Evolutionary conservation across 192 early-diverging fungal species (phyloP), one percentile per base, ranked within the genome.

Genomic region (Cladochytrium replicatum): DNA sequence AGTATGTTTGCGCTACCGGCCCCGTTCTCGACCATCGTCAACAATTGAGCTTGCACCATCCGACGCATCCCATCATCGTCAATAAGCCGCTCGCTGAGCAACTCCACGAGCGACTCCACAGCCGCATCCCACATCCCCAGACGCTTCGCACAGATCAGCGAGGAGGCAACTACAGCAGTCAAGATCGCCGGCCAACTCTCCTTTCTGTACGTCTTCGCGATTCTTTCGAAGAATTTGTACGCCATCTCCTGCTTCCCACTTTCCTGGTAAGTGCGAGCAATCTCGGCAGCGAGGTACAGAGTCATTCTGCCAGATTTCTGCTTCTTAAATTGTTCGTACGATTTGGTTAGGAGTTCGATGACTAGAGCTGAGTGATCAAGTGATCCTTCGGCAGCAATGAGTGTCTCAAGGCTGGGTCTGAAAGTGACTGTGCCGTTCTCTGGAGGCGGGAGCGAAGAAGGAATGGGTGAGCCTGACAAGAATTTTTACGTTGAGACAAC

Each of bases 271-370:
- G 83, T 74, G 1, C 84, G 78, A 4, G 90, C 90, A 53, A 93
- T 93, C 60, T 93, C 87, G 8, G 83, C 76, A 0, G 88, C 90
- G 2, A 93, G 58, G 49, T 78, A 91, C 2, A 90, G 57, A 0
- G 88, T 91, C 80, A 87, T 87, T 6, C 90, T 74, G 11, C 80
- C 76, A 32, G 67, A 64, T 31, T 78, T 80, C 24, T 81, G 59
- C 38, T 69, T 64, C 54, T 90, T 89, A 54, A 91, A 93, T 32
- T 84, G 80, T 39, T 93, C 90, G 50, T 93, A 93, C n/a, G 87
- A 78, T 52, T 89, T 89, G 4, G 88, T 91, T 13, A 91, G 54
- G 1, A 93, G 57, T 46, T 90, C 87, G 45, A 93, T 88, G 4
- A 86, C 81, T 8, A 78, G 25, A 7, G 66, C 51, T 6, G 79